Conservation (phyloP, 805 yeast genomes). For the Spathaspora passalidarum region DNA sequence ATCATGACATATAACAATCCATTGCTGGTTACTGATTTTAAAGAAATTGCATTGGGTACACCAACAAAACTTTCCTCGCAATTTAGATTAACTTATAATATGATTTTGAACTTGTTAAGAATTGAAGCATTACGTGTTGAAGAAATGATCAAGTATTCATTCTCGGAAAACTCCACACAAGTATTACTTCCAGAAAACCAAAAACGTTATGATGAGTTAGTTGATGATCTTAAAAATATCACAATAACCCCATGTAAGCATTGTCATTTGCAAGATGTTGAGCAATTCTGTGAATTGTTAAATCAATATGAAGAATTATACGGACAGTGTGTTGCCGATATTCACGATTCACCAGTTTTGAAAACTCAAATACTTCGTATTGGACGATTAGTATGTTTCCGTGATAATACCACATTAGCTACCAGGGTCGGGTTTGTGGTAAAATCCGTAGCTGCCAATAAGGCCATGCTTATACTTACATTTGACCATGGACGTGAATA, state of each 20-base stretch:
- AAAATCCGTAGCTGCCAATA: slow-evolving; percentile 34
- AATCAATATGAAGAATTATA: slow-evolving; percentile 45
- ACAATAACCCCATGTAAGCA: slow-evolving; percentile 35
- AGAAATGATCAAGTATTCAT: slow-evolving; percentile 95
- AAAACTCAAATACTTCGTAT: slow-evolving; percentile 42
- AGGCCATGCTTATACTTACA: slow-evolving; percentile 37
- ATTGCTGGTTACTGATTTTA: slow-evolving; percentile 53
- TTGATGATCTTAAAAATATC: slow-evolving; percentile 41
- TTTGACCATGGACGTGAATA: slow-evolving; percentile 43
- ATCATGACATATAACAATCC: slow-evolving; percentile 81
- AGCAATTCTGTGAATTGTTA: slow-evolving; percentile 42
- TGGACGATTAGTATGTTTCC: slow-evolving; percentile 60
- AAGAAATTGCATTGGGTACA: slow-evolving; percentile 79
- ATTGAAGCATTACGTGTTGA: slow-evolving; percentile 96
- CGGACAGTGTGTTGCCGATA: slow-evolving; percentile 44
- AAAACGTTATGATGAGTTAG: slow-evolving; percentile 53
- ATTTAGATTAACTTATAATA: slow-evolving; percentile 90
- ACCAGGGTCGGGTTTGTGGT: slow-evolving; percentile 54
- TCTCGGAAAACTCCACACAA: slow-evolving; percentile 87
- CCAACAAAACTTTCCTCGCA: slow-evolving; percentile 91
- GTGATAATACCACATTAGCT: slow-evolving; percentile 39
- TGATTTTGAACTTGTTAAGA: slow-evolving; percentile 87
- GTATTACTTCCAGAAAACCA: slow-evolving; percentile 84
- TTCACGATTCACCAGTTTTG: slow-evolving; percentile 46
- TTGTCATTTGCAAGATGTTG: slow-evolving; percentile 40